These are phyloP conservation scores for Solanum medicagineum DNA, from an alignment of 257 asterid genomes.

Conservation along the genomic window DNA sequence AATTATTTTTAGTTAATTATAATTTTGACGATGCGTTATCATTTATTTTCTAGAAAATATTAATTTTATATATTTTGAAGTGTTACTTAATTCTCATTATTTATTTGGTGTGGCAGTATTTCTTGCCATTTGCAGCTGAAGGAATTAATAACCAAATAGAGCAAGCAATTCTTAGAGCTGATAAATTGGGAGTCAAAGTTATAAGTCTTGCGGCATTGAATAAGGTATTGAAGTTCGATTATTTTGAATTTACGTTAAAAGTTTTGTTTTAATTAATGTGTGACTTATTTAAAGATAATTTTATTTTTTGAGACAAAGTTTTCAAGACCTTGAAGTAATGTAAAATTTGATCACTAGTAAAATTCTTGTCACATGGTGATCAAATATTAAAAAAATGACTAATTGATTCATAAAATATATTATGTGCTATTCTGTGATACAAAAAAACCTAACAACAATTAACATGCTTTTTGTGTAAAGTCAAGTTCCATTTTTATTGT, in stretches of 20 bases:
- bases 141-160: conserved; percentile 80
- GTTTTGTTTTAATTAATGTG: rapidly evolving
- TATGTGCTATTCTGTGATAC: background rate
- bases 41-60: background rate
- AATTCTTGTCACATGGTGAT: background rate
- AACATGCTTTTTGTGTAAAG: background rate
- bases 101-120: conserved; percentile 40
- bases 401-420: background rate
- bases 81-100: background rate
- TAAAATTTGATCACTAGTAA: background rate
- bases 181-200: conserved; percentile 82
- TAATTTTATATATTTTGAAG: background rate
- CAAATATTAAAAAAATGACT: background rate
- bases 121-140: conserved; percentile 72
- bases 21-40: background rate
- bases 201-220: conserved; percentile 94
- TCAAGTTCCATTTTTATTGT: background rate
- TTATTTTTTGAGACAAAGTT: background rate
- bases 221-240: conserved; percentile 37
- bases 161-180: conserved; percentile 82
- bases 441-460: background rate
- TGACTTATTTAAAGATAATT: background rate
- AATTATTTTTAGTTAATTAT: background rate
- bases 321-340: rapidly evolving
- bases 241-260: background rate